phyloP scores from a whole-genome alignment of 202 grass and related monocot species.

The Miscanthus sacchariflorus region DNA sequence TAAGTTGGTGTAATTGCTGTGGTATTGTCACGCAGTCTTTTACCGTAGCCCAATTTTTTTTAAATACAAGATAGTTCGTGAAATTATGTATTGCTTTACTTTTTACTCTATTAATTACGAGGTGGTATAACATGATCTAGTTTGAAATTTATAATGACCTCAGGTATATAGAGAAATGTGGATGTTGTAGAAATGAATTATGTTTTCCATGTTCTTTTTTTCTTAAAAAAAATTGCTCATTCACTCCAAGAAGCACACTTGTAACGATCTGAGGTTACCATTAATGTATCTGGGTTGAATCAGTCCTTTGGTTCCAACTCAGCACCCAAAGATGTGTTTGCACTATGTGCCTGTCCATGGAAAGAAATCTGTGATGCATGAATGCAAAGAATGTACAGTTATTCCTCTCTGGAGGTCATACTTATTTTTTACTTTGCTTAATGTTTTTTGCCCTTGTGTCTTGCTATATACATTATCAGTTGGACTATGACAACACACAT shows the following conservation, averaged over 20 bases:
- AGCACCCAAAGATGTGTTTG: background rate
- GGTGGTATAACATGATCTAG: background rate
- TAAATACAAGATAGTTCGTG: background rate
- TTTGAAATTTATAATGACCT: background rate
- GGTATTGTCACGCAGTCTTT: background rate
- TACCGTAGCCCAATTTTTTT: background rate
- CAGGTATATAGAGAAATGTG: conserved; percentile 16
- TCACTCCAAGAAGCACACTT: background rate
- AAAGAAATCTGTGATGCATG: background rate
- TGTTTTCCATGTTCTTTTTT: background rate
- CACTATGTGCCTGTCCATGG: background rate
- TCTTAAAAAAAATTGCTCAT: background rate
- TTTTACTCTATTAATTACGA: background rate
- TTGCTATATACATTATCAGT: background rate
- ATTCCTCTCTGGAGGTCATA: background rate
- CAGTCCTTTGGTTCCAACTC: background rate
- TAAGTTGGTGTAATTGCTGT: background rate
- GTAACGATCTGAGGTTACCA: background rate
- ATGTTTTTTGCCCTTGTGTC: background rate
- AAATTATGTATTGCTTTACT: background rate
- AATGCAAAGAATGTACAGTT: background rate
- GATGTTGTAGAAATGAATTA: background rate
- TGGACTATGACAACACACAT: background rate
- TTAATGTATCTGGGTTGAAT: background rate
- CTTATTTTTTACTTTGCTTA: background rate